Evolutionary conservation across 306 rosid genomes (phyloP).

Genomic region (Trifolium dubium): DNA sequence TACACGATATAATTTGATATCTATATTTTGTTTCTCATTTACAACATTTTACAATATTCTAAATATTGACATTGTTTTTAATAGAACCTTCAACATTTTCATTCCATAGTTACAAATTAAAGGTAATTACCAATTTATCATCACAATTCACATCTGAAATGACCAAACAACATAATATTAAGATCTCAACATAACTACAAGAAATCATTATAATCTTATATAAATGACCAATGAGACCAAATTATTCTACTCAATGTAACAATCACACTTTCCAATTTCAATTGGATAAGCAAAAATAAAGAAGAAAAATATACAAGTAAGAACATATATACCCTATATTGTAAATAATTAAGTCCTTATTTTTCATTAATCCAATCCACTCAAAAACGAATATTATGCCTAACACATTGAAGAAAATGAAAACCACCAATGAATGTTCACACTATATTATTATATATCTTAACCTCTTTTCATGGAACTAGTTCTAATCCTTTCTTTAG

Average conservation of each 20-base stretch:
- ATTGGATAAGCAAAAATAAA: background rate
- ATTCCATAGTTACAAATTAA: no score
- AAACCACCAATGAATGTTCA: constrained; percentile 20
- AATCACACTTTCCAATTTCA: constrained; percentile 3
- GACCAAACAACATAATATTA: no score
- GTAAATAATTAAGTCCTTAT: constrained; percentile 26
- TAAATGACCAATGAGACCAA: background rate
- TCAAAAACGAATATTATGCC: constrained; percentile 17
- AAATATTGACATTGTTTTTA: no score
- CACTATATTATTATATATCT: background rate
- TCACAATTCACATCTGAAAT: no score
- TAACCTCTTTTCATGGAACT: constrained; percentile 47
- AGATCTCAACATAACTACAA: background rate
- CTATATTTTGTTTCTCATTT: no score
- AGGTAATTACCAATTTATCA: no score
- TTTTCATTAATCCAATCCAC: constrained; percentile 29
- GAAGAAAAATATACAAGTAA: background rate
- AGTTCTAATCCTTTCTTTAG: constrained; percentile 47
- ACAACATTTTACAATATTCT: no score
- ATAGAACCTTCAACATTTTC: no score
- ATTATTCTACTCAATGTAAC: constrained; percentile 4
- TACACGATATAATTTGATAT: no score
- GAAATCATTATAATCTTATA: constrained; percentile 8
- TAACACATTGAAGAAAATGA: constrained; percentile 13
- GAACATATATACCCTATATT: background rate